Base-by-base conservation (phyloP, 768 basidiomycete genomes). In the Termitomyces sp. region DNA sequence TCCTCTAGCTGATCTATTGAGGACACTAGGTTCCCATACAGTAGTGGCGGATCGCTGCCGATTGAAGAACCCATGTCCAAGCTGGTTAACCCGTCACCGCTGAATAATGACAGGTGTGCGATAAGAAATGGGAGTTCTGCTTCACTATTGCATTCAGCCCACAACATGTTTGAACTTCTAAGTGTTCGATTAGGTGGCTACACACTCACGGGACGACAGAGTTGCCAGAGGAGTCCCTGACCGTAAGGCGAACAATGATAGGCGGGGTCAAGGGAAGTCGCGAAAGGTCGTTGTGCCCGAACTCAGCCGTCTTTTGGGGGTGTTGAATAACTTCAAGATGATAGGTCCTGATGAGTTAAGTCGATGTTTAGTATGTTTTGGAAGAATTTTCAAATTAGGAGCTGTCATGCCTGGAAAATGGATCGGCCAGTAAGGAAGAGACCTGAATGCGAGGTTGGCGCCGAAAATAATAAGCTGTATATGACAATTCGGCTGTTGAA, bases 11-110 rank as follows among this genome's bases (percentile, higher is more conserved):
- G 82, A 46, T 95, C 87, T 5, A 92, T 82, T 1, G 89, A 87
- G 16, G 93, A 86, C 27, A 95, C 91, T 30, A 95, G 76, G 61
- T 88, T 91, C 47, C 94, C 94, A 68, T 95, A 93, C 30, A 96
- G 77, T 61, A 91, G 75, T 39, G 86, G 81, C 51, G 82, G 81
- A 57, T 75, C 71, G 57, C 78, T 71, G 60, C 80, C 79, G 39
- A 82, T 80, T 6, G 80, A 78, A 24, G 83, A 79, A n/a, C 82
- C 83, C 73, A 84, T 80, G 63, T 92, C 87, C 69, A 91, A 68
- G 20, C 83, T 69, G 26, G 78, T 79, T 48, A 72, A 65, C 16
- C 91, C 93, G 60, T 92, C 88, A 24, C 78, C 86, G 30, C 84
- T 83, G 68, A 82, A 86, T 33, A 96, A 72, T 4, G 91, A 88